phyloP scores from a whole-genome alignment of 148 eudicot genomes.

The Camellia japonica region DNA sequence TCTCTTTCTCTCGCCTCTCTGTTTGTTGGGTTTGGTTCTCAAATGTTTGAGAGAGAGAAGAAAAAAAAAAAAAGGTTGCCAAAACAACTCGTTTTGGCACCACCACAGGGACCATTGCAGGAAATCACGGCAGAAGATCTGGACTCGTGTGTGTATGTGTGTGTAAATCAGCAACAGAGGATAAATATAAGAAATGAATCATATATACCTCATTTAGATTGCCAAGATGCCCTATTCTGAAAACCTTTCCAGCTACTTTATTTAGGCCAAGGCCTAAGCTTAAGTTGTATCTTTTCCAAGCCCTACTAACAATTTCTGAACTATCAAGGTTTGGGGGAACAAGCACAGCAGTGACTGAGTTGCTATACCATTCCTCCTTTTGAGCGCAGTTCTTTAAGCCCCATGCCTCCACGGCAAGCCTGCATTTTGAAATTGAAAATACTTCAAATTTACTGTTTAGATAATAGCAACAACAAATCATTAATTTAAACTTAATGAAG shows the following conservation, averaged over 20 bases:
- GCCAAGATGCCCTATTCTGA: constrained; percentile 99
- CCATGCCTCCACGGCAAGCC: constrained; percentile 98
- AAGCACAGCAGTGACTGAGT: constrained; percentile 90
- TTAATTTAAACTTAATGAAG: background rate
- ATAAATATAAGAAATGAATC: background rate
- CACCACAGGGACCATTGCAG: no score
- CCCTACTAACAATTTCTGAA: constrained; percentile 69
- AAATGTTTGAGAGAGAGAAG: no score
- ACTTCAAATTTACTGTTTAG: background rate
- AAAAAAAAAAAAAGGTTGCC: no score
- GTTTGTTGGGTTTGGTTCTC: no score
- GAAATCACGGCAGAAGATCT: no score
- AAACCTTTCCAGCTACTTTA: constrained; percentile 97
- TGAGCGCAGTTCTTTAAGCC: constrained; percentile 94
- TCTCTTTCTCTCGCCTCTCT: no score
- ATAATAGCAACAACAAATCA: background rate
- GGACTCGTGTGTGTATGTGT: no score
- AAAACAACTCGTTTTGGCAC: no score
- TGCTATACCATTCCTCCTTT: constrained; percentile 95
- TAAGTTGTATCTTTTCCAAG: constrained; percentile 85
- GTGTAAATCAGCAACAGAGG: background rate
- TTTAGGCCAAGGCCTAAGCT: constrained; percentile 95
- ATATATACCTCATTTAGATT: constrained; percentile 76
- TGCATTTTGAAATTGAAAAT: constrained; percentile 29
- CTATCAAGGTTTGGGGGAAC: constrained; percentile 86